Percentiles rank a stretch among this genome's conserved stretches.
Evolutionary conservation across 495 filamentous ascomycete genomes (phyloP).

Genomic region (Ramalina intermedia): DNA sequence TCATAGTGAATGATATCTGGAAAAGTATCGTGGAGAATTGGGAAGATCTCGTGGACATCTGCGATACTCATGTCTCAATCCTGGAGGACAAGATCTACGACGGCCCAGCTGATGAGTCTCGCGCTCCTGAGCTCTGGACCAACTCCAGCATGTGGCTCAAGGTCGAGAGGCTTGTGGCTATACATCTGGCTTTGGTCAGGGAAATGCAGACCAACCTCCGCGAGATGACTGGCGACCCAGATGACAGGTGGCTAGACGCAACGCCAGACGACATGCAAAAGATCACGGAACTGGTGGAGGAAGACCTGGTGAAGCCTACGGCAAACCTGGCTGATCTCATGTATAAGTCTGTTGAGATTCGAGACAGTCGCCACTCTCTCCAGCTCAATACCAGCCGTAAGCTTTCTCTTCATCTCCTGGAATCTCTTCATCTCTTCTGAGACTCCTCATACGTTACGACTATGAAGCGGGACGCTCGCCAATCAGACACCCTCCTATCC

Average conservation of each 20-base stretch:
- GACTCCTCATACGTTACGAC: constrained; percentile 9
- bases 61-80: constrained; percentile 13
- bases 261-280: constrained; percentile 13
- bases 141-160: constrained; percentile 37
- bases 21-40: constrained; percentile 30
- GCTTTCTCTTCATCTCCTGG: too few relatives aligned
- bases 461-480: constrained; percentile 8
- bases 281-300: constrained; percentile 6
- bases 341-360: constrained; percentile 41
- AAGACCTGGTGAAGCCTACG: constrained; percentile 10
- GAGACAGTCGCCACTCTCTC: constrained; percentile 35
- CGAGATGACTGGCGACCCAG: constrained; percentile 19
- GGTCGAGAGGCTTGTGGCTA: constrained; percentile 37
- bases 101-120: constrained; percentile 37
- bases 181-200: constrained; percentile 31
- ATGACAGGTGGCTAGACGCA: constrained; percentile 15
- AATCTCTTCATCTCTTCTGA: too few relatives aligned
- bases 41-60: constrained; percentile 29
- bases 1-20: constrained; percentile 37
- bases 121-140: constrained; percentile 40
- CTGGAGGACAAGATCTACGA: constrained; percentile 45
- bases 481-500: background rate
- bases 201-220: constrained; percentile 29
- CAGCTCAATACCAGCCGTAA: constrained; percentile 28
- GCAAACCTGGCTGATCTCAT: constrained; percentile 26